Base-by-base conservation (phyloP, 2,329 filamentous ascomycete genomes). In the Diaporthe humulicola region DNA sequence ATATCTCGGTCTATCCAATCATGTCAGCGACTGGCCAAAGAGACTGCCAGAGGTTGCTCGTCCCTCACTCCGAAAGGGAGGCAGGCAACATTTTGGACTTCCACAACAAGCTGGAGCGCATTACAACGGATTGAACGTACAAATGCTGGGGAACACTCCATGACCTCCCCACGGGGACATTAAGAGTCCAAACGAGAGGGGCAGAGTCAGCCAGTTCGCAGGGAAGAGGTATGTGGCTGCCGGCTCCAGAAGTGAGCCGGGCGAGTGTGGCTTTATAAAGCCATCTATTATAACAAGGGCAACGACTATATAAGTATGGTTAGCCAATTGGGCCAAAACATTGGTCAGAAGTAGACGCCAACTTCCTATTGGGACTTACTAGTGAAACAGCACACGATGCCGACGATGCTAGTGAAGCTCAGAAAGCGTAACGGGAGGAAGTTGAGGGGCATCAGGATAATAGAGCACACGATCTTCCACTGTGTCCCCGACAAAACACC, bases 321-420 rank as follows among this genome's bases (percentile, higher is more conserved):
- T 64, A 19, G 8, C 58, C 36, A 30, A 57, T 77, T 30, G 78
- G 73, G 30, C 52, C n/a, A n/a, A n/a, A 58, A 0, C 71, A 33
- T 8, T 17, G 28, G 17, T n/a, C 8, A 48, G 25, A 38, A 36
- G 33, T 58, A 17, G 19, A 28, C 2, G 33, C 3, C 17, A 14
- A 22, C 22, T 25, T 5, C 17, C 30, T 17, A 2, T 71, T 12
- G 22, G 28, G 22, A 93, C 94, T 87, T 86, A 96, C 94, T 98
- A 80, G 92, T 92, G 78, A 98, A 93, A 78, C 95, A 98, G 74
- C 91, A 96, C 78, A 98, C 87, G 70, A 99, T 98, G n/a, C 96
- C 96, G 76, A 98, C 86, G 74, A 98, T 92, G 81, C 95, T 98
- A 36, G 95, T 98, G 80, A 98, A 95, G 79, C 95, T 98, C 76